These are phyloP conservation scores for Staphylotrichum longicolle DNA, from an alignment of 495 filamentous ascomycete species.

Conservation along the genomic window DNA sequence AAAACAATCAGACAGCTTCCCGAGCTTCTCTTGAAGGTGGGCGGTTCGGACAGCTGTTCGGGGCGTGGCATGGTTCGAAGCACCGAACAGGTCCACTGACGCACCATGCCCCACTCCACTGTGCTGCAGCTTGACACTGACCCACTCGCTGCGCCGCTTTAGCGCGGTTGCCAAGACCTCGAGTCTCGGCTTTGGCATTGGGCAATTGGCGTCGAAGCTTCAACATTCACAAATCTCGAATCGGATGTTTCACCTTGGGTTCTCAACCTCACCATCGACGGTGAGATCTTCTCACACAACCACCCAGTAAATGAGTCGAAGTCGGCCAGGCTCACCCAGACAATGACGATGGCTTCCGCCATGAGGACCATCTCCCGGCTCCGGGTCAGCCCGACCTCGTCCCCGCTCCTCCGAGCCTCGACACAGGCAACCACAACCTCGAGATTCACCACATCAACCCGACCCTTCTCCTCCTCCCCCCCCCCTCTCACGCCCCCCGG, in stretches of 20 bases:
- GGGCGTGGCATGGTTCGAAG: neutral
- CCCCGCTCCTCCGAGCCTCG: neutral
- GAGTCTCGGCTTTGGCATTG: neutral
- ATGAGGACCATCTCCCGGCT: constrained; percentile 11
- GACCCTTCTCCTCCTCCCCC: constrained; percentile 3
- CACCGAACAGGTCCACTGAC: neutral
- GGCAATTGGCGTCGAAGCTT: neutral
- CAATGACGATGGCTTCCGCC: neutral
- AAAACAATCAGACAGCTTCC: too few relatives aligned
- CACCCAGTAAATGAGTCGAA: neutral
- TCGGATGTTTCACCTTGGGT: neutral
- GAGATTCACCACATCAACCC: neutral
- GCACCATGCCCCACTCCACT: constrained; percentile 4
- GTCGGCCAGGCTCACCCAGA: neutral
- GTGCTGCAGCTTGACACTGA: neutral
- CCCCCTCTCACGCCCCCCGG: neutral
- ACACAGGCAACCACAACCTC: too few relatives aligned
- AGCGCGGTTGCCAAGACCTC: constrained; percentile 4
- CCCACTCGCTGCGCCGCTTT: neutral
- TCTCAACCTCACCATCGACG: neutral
- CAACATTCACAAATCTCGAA: neutral
- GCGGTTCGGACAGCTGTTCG: constrained; percentile 14
- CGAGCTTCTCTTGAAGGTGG: neutral
- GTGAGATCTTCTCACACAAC: neutral
- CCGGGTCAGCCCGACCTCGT: neutral